phyloP scores from a whole-genome alignment of 805 yeast genomes.

The Starmerella apicola region DNA sequence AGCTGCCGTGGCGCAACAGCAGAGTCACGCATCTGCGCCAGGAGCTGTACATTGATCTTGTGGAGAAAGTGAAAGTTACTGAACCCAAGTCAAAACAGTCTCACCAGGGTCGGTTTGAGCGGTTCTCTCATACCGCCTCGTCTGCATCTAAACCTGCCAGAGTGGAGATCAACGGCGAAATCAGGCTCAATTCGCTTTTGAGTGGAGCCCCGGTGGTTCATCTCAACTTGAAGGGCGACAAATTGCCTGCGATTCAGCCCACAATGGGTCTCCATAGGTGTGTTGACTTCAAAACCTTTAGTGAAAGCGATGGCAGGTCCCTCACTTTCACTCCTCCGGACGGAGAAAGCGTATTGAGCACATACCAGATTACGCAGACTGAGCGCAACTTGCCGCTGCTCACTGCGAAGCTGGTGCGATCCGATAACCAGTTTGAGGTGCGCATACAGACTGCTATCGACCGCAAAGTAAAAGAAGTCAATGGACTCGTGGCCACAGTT shows the following conservation, averaged over 20 bases:
- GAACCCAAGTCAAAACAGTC: conserved; percentile 24
- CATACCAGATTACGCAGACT: conserved; percentile 43
- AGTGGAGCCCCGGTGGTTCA: conserved; percentile 67
- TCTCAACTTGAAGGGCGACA: conserved; percentile 32
- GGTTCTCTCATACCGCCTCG: neutral
- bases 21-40: conserved; percentile 63
- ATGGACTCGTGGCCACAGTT: conserved; percentile 36
- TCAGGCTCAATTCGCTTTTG: conserved; percentile 54
- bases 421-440: conserved; percentile 51
- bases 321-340: conserved; percentile 80
- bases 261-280: conserved; percentile 48
- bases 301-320: conserved; percentile 29
- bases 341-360: conserved; percentile 52
- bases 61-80: conserved; percentile 46
- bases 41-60: conserved; percentile 75
- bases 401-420: conserved; percentile 38
- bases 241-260: neutral
- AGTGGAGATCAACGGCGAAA: conserved; percentile 42
- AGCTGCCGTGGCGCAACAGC: conserved; percentile 64
- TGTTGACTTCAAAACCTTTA: conserved; percentile 46
- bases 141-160: conserved; percentile 7
- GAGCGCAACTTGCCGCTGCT: conserved; percentile 38
- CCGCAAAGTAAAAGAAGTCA: conserved; percentile 36
- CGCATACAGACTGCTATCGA: conserved; percentile 37
- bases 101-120: conserved; percentile 1